Evolutionary conservation across 208 protist genomes (phyloP).

Genomic region (Vickermania spadyakhi): DNA sequence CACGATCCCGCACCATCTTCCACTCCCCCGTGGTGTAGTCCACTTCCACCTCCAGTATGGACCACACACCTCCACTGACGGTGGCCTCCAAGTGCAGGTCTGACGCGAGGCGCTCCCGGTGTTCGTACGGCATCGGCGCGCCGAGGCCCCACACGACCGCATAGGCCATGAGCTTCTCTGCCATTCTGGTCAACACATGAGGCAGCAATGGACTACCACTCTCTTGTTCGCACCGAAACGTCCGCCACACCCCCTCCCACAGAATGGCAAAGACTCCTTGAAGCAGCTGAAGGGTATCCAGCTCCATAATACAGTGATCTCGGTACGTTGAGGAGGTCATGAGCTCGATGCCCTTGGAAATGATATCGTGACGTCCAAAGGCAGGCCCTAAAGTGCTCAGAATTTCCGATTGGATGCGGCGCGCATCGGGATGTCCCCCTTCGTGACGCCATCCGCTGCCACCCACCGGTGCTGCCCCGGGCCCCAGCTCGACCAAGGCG

Average conservation of each 20-base stretch:
- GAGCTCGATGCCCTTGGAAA: slow-evolving; percentile 69
- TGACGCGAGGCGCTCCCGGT: slow-evolving; percentile 45
- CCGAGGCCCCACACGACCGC: slow-evolving; percentile 95
- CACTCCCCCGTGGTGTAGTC: slow-evolving; percentile 71
- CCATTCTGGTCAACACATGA: slow-evolving; percentile 27
- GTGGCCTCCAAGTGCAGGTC: slow-evolving; percentile 37
- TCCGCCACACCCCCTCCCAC: slow-evolving; percentile 72
- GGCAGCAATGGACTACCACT: slow-evolving; percentile 24
- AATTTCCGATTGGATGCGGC: slow-evolving; percentile 83
- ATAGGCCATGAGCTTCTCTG: slow-evolving; percentile 84
- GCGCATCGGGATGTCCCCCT: slow-evolving; percentile 28
- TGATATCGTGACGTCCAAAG: slow-evolving; percentile 76
- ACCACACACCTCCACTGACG: slow-evolving; percentile 16
- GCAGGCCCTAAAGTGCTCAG: slow-evolving; percentile 63
- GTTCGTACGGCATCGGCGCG: slow-evolving; percentile 49
- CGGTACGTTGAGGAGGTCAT: slow-evolving; percentile 50
- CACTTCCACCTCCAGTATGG: slow-evolving; percentile 85
- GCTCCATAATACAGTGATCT: slow-evolving; percentile 91
- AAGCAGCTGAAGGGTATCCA: slow-evolving; percentile 80
- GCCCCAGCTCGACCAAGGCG: background rate
- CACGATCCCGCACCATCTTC: slow-evolving; percentile 52
- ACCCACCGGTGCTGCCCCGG: too few species aligned
- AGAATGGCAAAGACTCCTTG: slow-evolving; percentile 91
- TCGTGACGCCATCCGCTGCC: background rate
- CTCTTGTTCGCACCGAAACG: slow-evolving; percentile 86